Evolutionary conservation across 352 stramenopile genomes (phyloP), one percentile per base, ranked within the genome.

Genomic region (Thalassiosira pacifica): DNA sequence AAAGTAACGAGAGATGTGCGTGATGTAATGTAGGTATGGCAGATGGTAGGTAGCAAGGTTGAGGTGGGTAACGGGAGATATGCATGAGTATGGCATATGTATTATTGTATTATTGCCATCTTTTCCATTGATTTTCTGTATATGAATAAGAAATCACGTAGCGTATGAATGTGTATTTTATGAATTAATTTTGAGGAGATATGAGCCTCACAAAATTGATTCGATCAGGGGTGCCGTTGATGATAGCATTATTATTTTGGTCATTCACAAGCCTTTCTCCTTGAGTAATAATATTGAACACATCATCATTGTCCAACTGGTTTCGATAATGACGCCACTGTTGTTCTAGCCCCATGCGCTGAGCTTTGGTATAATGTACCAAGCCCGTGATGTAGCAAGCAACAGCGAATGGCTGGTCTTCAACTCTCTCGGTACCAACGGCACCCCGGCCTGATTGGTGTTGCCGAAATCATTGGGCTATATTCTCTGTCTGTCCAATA

Each of bases 391-490:
- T 63, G 22, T 63, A 63, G 19, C n/a, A 29, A 63, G 53, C 53
- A 63, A 63, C 19, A 34, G n/a, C 53, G 3, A 29, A 63, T 34
- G 53, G 53, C 53, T 32, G 53, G 22, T 63, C 19, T 63, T 32
- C n/a, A 32, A 63, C 22, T 34, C 22, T 29, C 19, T 29, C 53
- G 16, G 53, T 63, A 32, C 53, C 53, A 5, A 29, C 22, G 53
- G 53, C 53, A 34, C 53, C 53, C n/a, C n/a, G 19, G 22, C 53
- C 53, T 34, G n/a, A 34, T 34, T 63, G 19, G 22, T 63, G 53
- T 63, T 63, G 53, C 19, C n/a, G 53, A 29, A 63, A 63, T 63
- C 53, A 5, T 63, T 63, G 53, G n/a, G 18, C 53, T 32, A 63
- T 34, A 63, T 32, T 34, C 53, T 63, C 53, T 34, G 53, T 63